Evolutionary conservation across 2,329 filamentous ascomycete genomes (phyloP).

Genomic region (Albophoma yamanashiensis): DNA sequence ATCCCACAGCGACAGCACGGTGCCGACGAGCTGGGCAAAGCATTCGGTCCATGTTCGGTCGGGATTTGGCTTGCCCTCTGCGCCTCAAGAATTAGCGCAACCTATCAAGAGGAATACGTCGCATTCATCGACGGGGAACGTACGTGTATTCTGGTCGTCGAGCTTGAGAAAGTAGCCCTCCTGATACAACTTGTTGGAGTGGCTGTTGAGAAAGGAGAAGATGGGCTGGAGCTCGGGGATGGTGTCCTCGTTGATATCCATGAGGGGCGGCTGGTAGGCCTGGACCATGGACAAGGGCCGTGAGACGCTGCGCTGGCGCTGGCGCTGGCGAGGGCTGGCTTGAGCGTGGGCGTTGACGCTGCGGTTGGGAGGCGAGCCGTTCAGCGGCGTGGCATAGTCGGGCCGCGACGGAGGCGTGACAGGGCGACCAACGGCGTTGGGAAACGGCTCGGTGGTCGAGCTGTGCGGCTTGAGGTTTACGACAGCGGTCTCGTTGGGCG

Average conservation of each 20-base stretch:
- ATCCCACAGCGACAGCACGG: conserved; percentile 92
- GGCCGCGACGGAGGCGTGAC: conserved; percentile 25
- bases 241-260: conserved; percentile 77
- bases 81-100: background rate
- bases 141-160: conserved; percentile 87
- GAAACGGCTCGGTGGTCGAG: conserved; percentile 20
- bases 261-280: conserved; percentile 73
- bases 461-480: conserved; percentile 17
- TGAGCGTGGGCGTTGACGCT: background rate
- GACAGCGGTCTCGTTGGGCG: conserved; percentile 24
- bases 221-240: conserved; percentile 90
- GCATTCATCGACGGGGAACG: conserved; percentile 24
- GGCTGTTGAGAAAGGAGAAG: conserved; percentile 87
- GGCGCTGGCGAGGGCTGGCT: conserved; percentile 16
- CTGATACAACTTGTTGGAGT: conserved; percentile 93
- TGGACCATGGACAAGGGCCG: conserved; percentile 80
- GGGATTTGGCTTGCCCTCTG: conserved; percentile 76
- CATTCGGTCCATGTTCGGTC: conserved; percentile 93
- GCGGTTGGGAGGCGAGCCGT: conserved; percentile 29
- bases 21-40: conserved; percentile 93
- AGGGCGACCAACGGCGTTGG: conserved; percentile 23
- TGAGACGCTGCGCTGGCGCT: conserved; percentile 41
- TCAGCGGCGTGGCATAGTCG: conserved; percentile 31
- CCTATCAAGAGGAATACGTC: background rate
- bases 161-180: conserved; percentile 97